A percentile compares a stretch with the other conserved stretches of the same genome.
Conservation (phyloP, 306 rosid genomes). For the Gastrolobium bilobum region DNA sequence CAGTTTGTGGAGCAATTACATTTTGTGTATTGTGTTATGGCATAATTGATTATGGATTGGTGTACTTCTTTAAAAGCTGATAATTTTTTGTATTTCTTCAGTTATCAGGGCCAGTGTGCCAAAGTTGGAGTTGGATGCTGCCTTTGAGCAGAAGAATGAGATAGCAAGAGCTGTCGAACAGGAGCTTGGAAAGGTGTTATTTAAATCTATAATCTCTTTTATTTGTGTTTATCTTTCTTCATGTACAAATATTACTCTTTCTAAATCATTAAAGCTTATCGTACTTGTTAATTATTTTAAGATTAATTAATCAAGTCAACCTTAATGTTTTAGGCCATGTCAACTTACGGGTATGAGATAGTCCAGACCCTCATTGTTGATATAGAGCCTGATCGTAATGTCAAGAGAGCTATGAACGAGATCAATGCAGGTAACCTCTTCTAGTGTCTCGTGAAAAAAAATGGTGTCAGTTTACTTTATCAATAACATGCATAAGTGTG, state of each 20-base stretch:
- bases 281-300: background rate
- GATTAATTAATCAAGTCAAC: background rate
- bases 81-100: constrained; percentile 36
- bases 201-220: background rate
- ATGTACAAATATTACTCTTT: background rate
- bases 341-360: constrained; percentile 62
- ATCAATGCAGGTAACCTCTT: constrained; percentile 57
- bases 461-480: background rate
- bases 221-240: background rate
- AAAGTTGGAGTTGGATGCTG: constrained; percentile 62
- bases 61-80: background rate
- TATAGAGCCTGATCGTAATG: constrained; percentile 55
- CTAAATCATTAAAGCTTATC: background rate
- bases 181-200: constrained; percentile 61
- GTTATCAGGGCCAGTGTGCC: constrained; percentile 65
- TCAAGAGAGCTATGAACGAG: constrained; percentile 68
- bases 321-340: constrained; percentile 57
- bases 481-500: background rate
- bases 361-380: constrained; percentile 66
- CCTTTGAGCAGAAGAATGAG: constrained; percentile 63
- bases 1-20: background rate
- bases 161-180: constrained; percentile 62
- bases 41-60: constrained; percentile 2
- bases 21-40: constrained; percentile 1
- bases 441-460: background rate